Percentiles rank a stretch among this genome's conserved stretches.
Conservation (phyloP, 2,329 filamentous ascomycete genomes). For the Rhytidhysteron rufulum region DNA sequence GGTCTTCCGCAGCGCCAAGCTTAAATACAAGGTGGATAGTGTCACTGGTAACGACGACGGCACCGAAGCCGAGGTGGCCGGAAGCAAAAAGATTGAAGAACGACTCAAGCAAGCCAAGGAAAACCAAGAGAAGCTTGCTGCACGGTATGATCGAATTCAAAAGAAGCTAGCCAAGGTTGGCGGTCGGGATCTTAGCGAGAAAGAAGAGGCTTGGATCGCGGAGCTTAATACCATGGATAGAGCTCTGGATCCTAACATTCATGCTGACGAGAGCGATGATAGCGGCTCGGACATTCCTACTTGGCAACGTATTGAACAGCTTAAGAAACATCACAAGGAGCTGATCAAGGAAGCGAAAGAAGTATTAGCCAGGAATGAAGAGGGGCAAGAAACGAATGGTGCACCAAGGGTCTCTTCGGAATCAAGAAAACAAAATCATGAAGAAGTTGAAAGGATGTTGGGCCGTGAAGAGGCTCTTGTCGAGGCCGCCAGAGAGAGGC, state of each 20-base stretch:
- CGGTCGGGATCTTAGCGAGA: constrained; percentile 57
- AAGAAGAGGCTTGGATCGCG: constrained; percentile 58
- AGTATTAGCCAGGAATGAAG: constrained; percentile 11
- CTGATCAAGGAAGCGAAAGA: constrained; percentile 34
- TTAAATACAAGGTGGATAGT: constrained; percentile 63
- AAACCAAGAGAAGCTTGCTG: constrained; percentile 55
- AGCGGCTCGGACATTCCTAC: constrained; percentile 29
- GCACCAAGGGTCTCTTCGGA: neutral
- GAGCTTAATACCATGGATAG: constrained; percentile 48
- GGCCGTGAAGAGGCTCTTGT: constrained; percentile 1
- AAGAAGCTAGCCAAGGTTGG: constrained; percentile 46
- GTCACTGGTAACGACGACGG: constrained; percentile 59
- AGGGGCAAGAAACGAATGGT: constrained; percentile 6
- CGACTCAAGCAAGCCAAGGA: constrained; percentile 54
- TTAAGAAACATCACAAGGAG: constrained; percentile 52
- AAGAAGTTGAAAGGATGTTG: neutral
- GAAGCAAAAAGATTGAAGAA: constrained; percentile 56
- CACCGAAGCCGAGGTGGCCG: constrained; percentile 43
- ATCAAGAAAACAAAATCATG: neutral
- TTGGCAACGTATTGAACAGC: constrained; percentile 56
- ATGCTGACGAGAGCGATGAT: constrained; percentile 24
- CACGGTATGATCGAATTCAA: constrained; percentile 58
- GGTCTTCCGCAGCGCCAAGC: constrained; percentile 61
- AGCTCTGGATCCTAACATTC: constrained; percentile 28
- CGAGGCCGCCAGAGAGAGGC: neutral